These are phyloP conservation scores for Chalciporus chontae DNA, from an alignment of 768 basidiomycete genomes.

Conservation along the genomic window DNA sequence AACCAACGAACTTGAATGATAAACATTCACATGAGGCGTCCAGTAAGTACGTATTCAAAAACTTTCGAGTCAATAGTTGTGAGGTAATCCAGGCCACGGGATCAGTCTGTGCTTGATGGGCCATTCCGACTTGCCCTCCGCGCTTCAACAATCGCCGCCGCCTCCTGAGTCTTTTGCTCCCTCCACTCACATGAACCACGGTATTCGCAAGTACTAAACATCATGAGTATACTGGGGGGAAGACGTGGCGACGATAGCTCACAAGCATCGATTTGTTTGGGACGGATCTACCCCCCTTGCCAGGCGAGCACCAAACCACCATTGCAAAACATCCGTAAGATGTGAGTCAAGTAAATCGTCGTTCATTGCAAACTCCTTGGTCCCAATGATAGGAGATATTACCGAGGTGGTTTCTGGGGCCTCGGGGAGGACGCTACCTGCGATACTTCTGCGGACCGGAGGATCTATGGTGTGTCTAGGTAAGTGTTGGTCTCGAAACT, in stretches of 20 bases:
- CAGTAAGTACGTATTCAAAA: too few relatives aligned
- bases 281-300: slow-evolving; percentile 67
- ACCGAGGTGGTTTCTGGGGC: background rate
- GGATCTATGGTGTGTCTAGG: slow-evolving; percentile 2
- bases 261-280: slow-evolving; percentile 65
- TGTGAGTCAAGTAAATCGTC: slow-evolving; percentile 48
- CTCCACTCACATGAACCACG: slow-evolving; percentile 78
- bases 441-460: background rate
- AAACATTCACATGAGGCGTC: too few relatives aligned
- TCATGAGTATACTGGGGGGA: background rate
- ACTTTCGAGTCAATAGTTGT: too few relatives aligned
- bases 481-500: slow-evolving; percentile 3
- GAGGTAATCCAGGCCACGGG: background rate
- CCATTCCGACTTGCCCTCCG: background rate
- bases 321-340: slow-evolving; percentile 53
- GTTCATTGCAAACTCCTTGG: slow-evolving; percentile 55
- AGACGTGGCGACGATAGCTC: slow-evolving; percentile 29
- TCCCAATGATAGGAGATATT: slow-evolving; percentile 56
- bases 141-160: background rate
- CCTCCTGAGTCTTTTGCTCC: slow-evolving; percentile 43
- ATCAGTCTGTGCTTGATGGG: background rate
- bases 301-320: slow-evolving; percentile 72
- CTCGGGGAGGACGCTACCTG: background rate
- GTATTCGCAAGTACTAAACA: slow-evolving; percentile 67
- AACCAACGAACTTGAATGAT: too few relatives aligned